Conservation (phyloP, 257 asterid species). For the Linaria vulgaris region DNA sequence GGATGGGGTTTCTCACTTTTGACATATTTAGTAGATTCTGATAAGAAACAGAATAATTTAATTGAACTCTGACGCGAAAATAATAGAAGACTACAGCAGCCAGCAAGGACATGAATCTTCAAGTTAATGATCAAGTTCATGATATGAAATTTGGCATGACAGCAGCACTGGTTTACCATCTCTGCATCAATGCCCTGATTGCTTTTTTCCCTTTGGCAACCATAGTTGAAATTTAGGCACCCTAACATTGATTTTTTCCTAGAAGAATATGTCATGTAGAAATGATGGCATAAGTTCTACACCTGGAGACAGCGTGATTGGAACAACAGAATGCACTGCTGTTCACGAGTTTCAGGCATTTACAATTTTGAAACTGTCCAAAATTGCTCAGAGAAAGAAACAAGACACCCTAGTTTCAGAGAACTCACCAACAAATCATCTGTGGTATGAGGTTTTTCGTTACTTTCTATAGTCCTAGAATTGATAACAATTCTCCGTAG, state of each 20-base stretch:
- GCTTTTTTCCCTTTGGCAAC: background rate
- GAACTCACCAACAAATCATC: slow-evolving; percentile 68
- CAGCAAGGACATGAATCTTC: background rate
- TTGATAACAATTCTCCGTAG: slow-evolving; percentile 58
- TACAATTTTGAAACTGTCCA: slow-evolving; percentile 3
- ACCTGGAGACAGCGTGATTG: background rate
- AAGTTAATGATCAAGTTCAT: background rate
- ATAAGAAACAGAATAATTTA: background rate
- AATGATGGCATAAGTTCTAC: background rate
- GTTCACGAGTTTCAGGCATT: background rate
- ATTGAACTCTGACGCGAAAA: background rate
- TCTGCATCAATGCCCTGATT: background rate
- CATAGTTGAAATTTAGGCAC: background rate
- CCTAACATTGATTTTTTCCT: background rate
- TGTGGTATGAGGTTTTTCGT: slow-evolving; percentile 25
- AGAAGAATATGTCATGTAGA: background rate
- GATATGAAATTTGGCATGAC: background rate
- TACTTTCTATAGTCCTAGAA: slow-evolving; percentile 41
- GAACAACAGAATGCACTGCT: background rate
- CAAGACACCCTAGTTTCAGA: slow-evolving; percentile 24
- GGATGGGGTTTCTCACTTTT: too few species aligned
- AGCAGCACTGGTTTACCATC: background rate
- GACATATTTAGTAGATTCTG: background rate
- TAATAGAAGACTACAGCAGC: background rate
- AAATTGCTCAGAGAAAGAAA: slow-evolving; percentile 11